These are phyloP conservation scores for Apophysomyces variabilis DNA, from an alignment of 371 early-diverging fungal species.

Conservation along the genomic window DNA sequence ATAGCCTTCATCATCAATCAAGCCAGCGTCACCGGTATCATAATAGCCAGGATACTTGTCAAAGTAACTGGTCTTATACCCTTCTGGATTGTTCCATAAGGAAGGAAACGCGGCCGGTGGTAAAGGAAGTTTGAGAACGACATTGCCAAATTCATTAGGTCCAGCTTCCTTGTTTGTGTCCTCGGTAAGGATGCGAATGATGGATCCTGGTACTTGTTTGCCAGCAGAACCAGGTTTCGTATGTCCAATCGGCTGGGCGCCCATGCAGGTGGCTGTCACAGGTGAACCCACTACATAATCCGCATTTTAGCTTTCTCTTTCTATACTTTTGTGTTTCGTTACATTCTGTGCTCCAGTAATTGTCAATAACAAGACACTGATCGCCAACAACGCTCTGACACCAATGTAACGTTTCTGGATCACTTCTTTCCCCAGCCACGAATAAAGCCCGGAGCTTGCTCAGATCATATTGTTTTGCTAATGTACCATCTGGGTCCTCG, in stretches of 20 bases:
- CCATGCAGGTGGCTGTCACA: conserved; percentile 74
- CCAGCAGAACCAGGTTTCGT: conserved; percentile 69
- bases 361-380: conserved; percentile 68
- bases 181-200: conserved; percentile 64
- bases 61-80: conserved; percentile 82
- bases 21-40: conserved; percentile 86
- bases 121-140: conserved; percentile 81
- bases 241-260: conserved; percentile 36
- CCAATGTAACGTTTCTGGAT: conserved; percentile 77
- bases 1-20: conserved; percentile 77
- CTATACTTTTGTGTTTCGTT: conserved; percentile 37
- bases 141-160: conserved; percentile 71
- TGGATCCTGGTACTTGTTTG: conserved; percentile 79
- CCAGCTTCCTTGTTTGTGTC: conserved; percentile 53
- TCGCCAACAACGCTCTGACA: conserved; percentile 65
- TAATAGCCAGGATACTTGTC: conserved; percentile 80
- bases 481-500: conserved; percentile 72
- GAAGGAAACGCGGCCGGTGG: conserved; percentile 78
- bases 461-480: conserved; percentile 65
- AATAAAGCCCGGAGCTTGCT: conserved; percentile 69
- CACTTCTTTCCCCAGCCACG: conserved; percentile 91
- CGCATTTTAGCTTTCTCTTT: conserved; percentile 20
- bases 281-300: conserved; percentile 51
- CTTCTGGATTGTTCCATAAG: conserved; percentile 77
- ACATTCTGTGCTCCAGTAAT: conserved; percentile 97